Conservation (phyloP, 2,329 filamentous ascomycete genomes). For the Biscogniauxia marginata region DNA sequence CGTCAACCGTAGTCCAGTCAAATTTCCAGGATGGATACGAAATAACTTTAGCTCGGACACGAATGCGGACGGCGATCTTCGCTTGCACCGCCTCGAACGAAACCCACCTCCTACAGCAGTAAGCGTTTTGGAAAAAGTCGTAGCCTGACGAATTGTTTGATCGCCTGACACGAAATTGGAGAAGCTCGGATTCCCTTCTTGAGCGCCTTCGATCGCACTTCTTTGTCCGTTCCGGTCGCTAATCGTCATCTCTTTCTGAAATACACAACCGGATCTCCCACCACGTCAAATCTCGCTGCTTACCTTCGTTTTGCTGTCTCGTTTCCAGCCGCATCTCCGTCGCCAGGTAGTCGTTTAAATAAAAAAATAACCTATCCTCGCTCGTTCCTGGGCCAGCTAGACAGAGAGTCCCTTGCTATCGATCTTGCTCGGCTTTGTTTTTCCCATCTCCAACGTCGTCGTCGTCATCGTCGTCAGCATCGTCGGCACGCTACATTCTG, state of each 20-base stretch:
- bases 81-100: neutral
- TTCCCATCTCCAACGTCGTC: neutral
- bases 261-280: neutral
- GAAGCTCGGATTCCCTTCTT: neutral
- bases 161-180: neutral
- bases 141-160: neutral
- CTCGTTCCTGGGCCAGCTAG: constrained; percentile 17
- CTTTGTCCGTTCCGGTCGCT: neutral
- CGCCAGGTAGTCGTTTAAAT: neutral
- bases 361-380: neutral
- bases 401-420: constrained; percentile 5
- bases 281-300: neutral
- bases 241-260: neutral
- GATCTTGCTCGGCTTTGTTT: neutral
- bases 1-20: neutral
- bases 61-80: neutral
- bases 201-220: neutral
- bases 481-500: neutral
- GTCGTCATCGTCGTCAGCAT: neutral
- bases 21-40: too few species aligned
- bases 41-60: neutral
- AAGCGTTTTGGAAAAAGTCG: neutral
- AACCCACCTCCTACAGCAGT: neutral
- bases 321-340: neutral
- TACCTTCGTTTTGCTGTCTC: neutral